Percentiles rank a stretch among this genome's conserved stretches.
Conservation (phyloP, 2,329 filamentous ascomycete species). For the Myriosclerotinia duriaeana region DNA sequence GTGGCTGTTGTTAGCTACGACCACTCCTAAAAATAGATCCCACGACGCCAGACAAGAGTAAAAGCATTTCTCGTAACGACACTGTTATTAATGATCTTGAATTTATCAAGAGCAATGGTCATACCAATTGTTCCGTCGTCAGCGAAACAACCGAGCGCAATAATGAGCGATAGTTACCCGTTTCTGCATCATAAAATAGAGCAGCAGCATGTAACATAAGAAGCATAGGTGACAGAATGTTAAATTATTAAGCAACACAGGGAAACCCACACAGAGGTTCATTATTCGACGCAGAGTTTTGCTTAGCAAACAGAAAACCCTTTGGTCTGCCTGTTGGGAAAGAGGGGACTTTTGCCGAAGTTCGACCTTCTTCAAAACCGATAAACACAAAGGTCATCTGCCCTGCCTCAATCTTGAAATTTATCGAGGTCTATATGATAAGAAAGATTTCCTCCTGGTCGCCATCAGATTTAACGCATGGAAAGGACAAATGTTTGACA, state of each 20-base stretch:
- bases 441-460: background rate
- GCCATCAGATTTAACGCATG: background rate
- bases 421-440: background rate
- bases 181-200: background rate
- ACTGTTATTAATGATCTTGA: too few species aligned
- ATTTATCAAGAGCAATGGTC: background rate
- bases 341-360: background rate
- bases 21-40: conserved; percentile 2
- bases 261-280: too few species aligned
- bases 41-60: background rate
- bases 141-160: background rate
- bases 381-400: background rate
- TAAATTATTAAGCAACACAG: background rate
- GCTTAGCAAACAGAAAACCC: background rate
- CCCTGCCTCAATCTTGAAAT: background rate
- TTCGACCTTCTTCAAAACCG: background rate
- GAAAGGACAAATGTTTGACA: conserved; percentile 4
- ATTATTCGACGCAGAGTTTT: background rate
- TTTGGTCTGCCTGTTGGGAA: background rate
- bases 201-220: background rate
- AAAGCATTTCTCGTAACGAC: background rate
- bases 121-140: background rate
- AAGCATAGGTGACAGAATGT: background rate
- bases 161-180: background rate
- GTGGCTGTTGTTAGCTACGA: background rate